A percentile compares a stretch with the other conserved stretches of the same genome.
Evolutionary conservation across 208 protist species (phyloP).

Genomic region (Crithidia brevicula): DNA sequence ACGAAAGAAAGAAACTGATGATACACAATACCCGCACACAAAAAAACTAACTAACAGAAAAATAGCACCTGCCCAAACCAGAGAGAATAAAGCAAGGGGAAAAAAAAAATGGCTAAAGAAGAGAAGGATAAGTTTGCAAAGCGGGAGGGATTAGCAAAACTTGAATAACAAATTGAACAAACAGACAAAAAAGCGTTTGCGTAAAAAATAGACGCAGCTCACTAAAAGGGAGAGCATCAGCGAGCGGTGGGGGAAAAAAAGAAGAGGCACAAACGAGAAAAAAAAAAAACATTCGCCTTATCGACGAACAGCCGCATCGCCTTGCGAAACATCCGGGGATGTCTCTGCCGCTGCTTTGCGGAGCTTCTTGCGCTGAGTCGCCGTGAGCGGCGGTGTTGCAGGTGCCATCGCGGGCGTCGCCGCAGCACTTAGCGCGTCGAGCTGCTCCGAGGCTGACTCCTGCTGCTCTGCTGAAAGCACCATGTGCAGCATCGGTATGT

Average conservation of each 20-base stretch:
- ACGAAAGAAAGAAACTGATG: constrained; percentile 15
- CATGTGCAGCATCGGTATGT: constrained; percentile 39
- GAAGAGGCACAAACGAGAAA: constrained; percentile 24
- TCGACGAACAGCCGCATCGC: constrained; percentile 1
- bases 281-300: constrained; percentile 21
- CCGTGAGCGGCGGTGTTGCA: constrained; percentile 24
- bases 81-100: not conserved
- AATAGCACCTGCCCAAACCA: not conserved
- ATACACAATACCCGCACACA: constrained; percentile 10
- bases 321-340: constrained; percentile 12
- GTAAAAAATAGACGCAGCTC: no score
- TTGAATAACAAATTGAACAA: no score
- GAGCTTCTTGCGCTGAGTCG: constrained; percentile 39
- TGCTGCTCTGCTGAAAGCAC: constrained; percentile 21
- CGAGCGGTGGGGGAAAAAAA: no score
- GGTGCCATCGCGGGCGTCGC: constrained; percentile 2
- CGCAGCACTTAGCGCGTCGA: constrained; percentile 4
- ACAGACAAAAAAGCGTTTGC: not conserved
- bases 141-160: no score
- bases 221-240: no score
- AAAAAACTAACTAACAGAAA: not conserved
- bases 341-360: constrained; percentile 1
- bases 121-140: not conserved
- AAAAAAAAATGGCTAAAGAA: constrained; percentile 12
- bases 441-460: constrained; percentile 13